Evolutionary conservation across 257 asterid species (phyloP).

Genomic region (Vinca minor): DNA sequence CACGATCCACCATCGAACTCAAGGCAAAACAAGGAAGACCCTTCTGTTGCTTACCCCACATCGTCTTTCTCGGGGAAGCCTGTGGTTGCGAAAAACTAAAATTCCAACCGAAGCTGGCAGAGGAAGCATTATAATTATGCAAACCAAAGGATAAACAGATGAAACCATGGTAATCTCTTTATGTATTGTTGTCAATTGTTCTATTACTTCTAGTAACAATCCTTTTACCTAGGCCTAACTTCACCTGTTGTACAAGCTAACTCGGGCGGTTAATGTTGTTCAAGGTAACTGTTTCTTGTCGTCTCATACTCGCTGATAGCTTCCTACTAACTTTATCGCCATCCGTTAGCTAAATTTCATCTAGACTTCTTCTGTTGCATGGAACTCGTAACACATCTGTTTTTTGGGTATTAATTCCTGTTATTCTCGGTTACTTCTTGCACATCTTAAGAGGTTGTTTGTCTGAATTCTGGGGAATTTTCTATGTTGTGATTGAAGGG

Average conservation of each 20-base stretch:
- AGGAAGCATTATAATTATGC: conserved; percentile 84
- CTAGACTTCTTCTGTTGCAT: background rate
- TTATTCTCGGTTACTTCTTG: background rate
- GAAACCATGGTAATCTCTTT: conserved; percentile 5
- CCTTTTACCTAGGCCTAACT: conserved; percentile 4
- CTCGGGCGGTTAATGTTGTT: conserved; percentile 10
- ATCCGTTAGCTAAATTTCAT: conserved; percentile 7
- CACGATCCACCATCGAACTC: conserved; percentile 52
- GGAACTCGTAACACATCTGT: background rate
- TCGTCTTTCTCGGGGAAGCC: conserved; percentile 95
- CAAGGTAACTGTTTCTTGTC: conserved; percentile 4
- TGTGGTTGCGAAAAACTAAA: conserved; percentile 81
- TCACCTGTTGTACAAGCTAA: conserved; percentile 22
- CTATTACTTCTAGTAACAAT: conserved; percentile 4
- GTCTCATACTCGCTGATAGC: conserved; percentile 2
- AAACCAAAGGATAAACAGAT: conserved; percentile 55
- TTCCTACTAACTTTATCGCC: conserved; percentile 2
- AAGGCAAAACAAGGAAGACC: conserved; percentile 37
- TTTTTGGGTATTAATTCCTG: background rate
- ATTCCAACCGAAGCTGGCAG: conserved; percentile 79
- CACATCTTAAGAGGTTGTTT: background rate
- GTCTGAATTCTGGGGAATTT: background rate
- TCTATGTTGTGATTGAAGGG: background rate
- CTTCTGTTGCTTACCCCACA: conserved; percentile 39
- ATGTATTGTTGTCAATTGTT: background rate